Base-by-base conservation (phyloP, 2,329 filamentous ascomycete species). In the Cladosporium austrohemisphaericum region DNA sequence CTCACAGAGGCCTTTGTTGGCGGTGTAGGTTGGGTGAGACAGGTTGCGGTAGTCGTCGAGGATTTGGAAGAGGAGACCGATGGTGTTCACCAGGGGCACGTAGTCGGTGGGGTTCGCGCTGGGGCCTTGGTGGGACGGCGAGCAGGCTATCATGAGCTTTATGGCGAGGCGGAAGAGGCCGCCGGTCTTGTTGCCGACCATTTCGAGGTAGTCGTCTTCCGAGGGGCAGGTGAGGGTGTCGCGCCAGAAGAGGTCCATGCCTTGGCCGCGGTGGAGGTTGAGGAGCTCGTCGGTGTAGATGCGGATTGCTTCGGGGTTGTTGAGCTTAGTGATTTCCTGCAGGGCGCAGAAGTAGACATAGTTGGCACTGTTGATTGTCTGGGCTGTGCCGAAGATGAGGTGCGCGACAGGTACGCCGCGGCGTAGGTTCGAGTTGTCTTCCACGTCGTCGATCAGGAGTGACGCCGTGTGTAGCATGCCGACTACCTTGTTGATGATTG, bases 31-130 rank as follows among this genome's bases (percentile, higher is more conserved):
- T 2, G 68, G 64, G 32, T 72, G 65, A 46, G 68, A 69, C 35
- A 98, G 81, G 67, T 97, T 97, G 68, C 90, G 83, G 72, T 95
- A 95, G 76, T 98, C 93, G 73, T 92, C 88, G 60, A 87, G 81
- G 70, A 95, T 93, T 69, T 95, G 89, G 76, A 90, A 95, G 66
- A 93, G 83, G 49, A 93, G 80, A 25, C 89, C 89, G 51, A 94
- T 81, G 25, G 89, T 75, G 68, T 90, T 94, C 62, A 94, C 88
- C 14, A 98, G 81, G 14, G 88, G 85, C 26, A 89, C 80, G 69
- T 86, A 92, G 73, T 92, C 85, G 44, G 75, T 75, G 20, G 28
- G 8, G n/a, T 25, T 20, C n/a, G 22, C 14, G 51, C 49, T 53
- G 16, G 51, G 38, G 38, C 45, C 49, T 36, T 61, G 61, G 35